phyloP scores from a whole-genome alignment of 257 asterid species.

The Fraxinus anomala region DNA sequence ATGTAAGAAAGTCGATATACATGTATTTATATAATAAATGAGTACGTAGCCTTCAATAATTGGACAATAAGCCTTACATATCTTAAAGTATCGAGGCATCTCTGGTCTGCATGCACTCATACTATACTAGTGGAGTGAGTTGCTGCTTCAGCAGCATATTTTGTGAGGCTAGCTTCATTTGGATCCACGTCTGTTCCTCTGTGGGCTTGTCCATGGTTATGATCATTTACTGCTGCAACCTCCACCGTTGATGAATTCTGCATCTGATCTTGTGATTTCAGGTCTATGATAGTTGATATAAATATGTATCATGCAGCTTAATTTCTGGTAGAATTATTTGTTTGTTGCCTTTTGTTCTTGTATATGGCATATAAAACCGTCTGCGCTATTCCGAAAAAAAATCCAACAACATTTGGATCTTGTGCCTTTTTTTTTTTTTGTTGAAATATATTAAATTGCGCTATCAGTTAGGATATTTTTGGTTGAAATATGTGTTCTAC shows the following conservation, averaged over 20 bases:
- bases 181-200: background rate
- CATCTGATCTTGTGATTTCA: background rate
- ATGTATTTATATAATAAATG: too few relatives aligned
- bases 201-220: background rate
- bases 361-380: constrained; percentile 42
- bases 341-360: constrained; percentile 21
- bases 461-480: too few relatives aligned
- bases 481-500: too few relatives aligned
- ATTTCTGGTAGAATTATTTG: constrained; percentile 18
- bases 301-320: background rate
- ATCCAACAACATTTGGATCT: constrained; percentile 50
- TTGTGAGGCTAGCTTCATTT: background rate
- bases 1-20: too few relatives aligned
- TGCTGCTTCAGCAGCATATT: background rate
- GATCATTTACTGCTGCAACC: background rate
- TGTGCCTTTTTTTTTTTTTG: too few relatives aligned
- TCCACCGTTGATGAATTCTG: background rate
- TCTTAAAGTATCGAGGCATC: too few relatives aligned
- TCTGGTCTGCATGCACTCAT: too few relatives aligned
- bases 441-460: too few relatives aligned
- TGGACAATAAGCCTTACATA: too few relatives aligned
- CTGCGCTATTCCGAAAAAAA: constrained; percentile 38
- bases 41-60: too few relatives aligned
- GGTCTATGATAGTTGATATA: background rate
- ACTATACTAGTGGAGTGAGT: background rate